Conservation (phyloP, 2,329 filamentous ascomycete species). For the Pochonia chlamydosporia region DNA sequence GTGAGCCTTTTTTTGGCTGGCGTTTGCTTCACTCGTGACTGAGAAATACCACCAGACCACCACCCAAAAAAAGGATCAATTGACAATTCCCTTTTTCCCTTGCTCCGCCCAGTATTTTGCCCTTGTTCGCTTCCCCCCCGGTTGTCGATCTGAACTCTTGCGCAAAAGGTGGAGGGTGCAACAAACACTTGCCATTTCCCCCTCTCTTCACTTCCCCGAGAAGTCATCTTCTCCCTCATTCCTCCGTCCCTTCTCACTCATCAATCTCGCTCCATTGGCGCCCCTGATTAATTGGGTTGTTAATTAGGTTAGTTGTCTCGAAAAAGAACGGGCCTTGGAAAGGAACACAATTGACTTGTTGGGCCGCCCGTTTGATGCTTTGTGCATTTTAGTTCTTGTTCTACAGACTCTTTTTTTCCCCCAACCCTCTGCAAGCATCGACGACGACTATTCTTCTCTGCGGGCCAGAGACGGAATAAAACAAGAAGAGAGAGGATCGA, state of each 20-base stretch:
- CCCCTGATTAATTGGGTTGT: neutral
- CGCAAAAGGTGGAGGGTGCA: neutral
- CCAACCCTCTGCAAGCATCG: neutral
- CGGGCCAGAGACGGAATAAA: slow-evolving; percentile 8
- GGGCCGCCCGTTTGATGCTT: neutral
- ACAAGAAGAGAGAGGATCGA: neutral
- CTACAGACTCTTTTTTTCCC: neutral
- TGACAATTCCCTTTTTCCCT: neutral
- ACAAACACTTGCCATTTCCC: neutral
- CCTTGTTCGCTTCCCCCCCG: neutral
- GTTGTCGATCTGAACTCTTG: neutral
- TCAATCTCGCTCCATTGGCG: too few relatives aligned
- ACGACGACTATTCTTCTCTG: slow-evolving; percentile 6
- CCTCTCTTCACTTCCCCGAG: neutral
- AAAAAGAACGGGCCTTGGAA: too few relatives aligned
- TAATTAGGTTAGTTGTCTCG: neutral
- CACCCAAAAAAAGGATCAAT: neutral
- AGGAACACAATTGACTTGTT: neutral
- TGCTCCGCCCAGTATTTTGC: neutral
- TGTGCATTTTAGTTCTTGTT: neutral
- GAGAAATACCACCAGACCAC: too few relatives aligned
- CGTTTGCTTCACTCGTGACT: too few relatives aligned
- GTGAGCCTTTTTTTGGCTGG: too few relatives aligned
- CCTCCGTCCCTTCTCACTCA: neutral
- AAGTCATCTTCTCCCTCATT: neutral